A percentile compares a stretch with the other conserved stretches of the same genome.
Conservation (phyloP, 1,284 basidiomycete genomes). For the Naganishia albida region DNA sequence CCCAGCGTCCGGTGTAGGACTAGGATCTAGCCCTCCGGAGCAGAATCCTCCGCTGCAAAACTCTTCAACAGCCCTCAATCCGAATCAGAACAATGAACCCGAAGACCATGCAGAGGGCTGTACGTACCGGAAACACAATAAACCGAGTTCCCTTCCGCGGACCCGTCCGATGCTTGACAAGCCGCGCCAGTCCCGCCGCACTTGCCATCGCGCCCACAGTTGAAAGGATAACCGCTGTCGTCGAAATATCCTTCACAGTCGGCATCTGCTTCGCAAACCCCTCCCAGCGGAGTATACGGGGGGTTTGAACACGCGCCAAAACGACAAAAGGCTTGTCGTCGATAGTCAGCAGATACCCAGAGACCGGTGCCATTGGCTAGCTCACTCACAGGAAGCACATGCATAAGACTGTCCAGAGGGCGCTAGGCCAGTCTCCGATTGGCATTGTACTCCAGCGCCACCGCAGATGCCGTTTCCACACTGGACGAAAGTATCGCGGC, state of each 20-base stretch:
- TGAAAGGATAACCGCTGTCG: background rate
- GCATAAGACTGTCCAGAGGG: slow-evolving; percentile 1
- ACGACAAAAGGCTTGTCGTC: slow-evolving; percentile 1
- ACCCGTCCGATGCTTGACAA: slow-evolving; percentile 2
- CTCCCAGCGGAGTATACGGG: background rate
- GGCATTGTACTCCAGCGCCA: background rate
- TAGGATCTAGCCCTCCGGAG: background rate
- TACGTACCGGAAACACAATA: slow-evolving; percentile 17
- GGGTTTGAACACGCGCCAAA: background rate
- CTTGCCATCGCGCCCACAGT: slow-evolving; percentile 2
- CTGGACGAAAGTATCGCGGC: slow-evolving; percentile 1
- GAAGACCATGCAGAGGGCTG: background rate
- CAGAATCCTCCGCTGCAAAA: slow-evolving; percentile 6
- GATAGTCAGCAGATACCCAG: background rate
- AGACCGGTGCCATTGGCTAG: background rate
- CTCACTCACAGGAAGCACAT: slow-evolving; percentile 6
- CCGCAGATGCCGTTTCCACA: slow-evolving; percentile 10
- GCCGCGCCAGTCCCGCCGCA: slow-evolving; percentile 15
- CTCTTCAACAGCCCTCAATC: background rate
- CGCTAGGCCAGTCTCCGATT: background rate
- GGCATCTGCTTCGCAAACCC: background rate
- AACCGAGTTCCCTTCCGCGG: background rate
- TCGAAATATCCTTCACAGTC: slow-evolving; percentile 7
- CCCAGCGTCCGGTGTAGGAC: background rate
- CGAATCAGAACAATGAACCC: background rate